A percentile compares a stretch with the other conserved stretches of the same genome.
phyloP scores from a whole-genome alignment of 176 grass and related monocot genomes.

The Themeda triandra region DNA sequence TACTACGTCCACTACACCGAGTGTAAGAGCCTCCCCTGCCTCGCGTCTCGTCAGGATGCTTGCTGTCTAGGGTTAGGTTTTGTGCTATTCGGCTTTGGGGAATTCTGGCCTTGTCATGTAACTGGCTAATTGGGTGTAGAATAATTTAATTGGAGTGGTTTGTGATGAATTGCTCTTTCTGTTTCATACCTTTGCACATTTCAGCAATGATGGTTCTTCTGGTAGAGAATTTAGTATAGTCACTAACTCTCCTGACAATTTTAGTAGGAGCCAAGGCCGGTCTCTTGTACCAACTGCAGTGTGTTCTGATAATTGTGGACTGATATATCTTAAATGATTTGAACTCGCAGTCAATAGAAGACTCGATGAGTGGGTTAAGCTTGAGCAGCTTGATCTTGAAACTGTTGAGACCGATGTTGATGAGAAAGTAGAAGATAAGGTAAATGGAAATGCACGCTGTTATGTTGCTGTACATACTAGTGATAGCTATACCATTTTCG shows the following conservation, averaged over 20 bases:
- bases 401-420: slow-evolving; percentile 85
- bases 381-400: slow-evolving; percentile 95
- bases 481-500: not conserved
- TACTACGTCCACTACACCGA: slow-evolving; percentile 99
- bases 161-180: slow-evolving; percentile 18
- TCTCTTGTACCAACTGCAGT: not conserved
- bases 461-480: not conserved
- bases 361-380: slow-evolving; percentile 97
- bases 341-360: slow-evolving; percentile 82
- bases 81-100: slow-evolving; percentile 7
- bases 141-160: not conserved
- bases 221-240: slow-evolving; percentile 1
- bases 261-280: not conserved
- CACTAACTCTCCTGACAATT: not conserved
- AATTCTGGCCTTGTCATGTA: not conserved
- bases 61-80: slow-evolving; percentile 45
- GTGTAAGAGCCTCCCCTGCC: slow-evolving; percentile 42
- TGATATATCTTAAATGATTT: not conserved
- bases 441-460: slow-evolving; percentile 22
- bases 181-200: not conserved
- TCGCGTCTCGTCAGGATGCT: not conserved
- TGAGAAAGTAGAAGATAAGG: slow-evolving; percentile 99
- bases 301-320: not conserved
- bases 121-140: not conserved
- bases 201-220: not conserved